Evolutionary conservation across 495 filamentous ascomycete genomes (phyloP).

Genomic region (Talaromyces nanjingensis): DNA sequence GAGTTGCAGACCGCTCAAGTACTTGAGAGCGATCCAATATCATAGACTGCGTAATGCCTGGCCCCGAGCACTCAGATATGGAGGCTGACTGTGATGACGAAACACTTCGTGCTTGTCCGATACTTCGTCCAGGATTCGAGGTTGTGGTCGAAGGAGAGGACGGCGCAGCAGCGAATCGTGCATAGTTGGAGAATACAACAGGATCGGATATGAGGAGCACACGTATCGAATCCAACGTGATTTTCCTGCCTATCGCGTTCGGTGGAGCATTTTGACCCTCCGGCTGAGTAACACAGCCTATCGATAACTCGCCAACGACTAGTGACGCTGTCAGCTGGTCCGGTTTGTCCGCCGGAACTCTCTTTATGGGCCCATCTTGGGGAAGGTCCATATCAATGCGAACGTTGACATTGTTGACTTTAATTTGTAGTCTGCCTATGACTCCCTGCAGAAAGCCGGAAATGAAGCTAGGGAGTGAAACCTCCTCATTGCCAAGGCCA

Average conservation of each 20-base stretch:
- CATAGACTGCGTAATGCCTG: conserved; percentile 37
- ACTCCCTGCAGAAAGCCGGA: conserved; percentile 78
- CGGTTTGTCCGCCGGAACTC: conserved; percentile 32
- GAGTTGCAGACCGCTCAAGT: not conserved
- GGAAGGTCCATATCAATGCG: conserved; percentile 52
- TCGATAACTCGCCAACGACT: conserved; percentile 55
- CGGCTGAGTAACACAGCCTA: conserved; percentile 52
- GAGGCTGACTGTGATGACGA: conserved; percentile 20
- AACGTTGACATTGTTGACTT: conserved; percentile 59
- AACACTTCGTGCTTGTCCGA: conserved; percentile 26
- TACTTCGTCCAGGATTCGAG: conserved; percentile 18
- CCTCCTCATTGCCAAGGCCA: conserved; percentile 60
- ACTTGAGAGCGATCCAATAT: conserved; percentile 24
- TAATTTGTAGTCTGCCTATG: conserved; percentile 68
- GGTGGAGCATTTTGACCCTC: conserved; percentile 21
- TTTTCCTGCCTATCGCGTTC: conserved; percentile 50
- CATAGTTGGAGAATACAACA: conserved; percentile 60
- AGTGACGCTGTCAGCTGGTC: conserved; percentile 57
- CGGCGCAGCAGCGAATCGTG: conserved; percentile 48
- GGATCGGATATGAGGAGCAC: conserved; percentile 65
- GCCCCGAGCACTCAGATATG: conserved; percentile 16
- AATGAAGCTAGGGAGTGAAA: conserved; percentile 76
- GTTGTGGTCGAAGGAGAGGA: conserved; percentile 52
- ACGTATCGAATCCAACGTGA: conserved; percentile 56
- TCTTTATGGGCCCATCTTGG: conserved; percentile 33